These are phyloP conservation scores for Kentomonas sorsogonicus DNA, from an alignment of 208 protist species.

Conservation along the genomic window DNA sequence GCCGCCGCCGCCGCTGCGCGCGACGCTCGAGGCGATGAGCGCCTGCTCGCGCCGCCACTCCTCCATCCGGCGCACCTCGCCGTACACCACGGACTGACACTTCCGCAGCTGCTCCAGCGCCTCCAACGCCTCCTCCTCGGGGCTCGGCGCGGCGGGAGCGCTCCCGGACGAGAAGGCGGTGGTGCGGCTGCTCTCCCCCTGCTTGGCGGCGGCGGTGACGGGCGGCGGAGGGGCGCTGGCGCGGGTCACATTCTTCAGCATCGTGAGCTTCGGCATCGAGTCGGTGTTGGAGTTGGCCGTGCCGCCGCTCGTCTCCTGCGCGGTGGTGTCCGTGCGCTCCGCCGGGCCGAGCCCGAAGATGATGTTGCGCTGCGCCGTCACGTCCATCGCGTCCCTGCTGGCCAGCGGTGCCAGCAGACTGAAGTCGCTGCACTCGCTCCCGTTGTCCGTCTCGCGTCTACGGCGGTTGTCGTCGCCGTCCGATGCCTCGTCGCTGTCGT, in stretches of 20 bases:
- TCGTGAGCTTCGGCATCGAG: too few species aligned
- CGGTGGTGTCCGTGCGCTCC: conserved; percentile 2
- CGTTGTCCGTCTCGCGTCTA: too few species aligned
- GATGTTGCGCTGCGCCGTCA: not conserved
- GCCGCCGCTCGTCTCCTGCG: not conserved
- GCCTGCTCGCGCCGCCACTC: conserved; percentile 15
- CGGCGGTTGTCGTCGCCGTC: too few species aligned
- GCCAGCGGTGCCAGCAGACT: not conserved
- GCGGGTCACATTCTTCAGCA: too few species aligned
- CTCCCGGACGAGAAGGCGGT: too few species aligned
- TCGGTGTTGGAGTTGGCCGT: not conserved
- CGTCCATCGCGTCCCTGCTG: not conserved
- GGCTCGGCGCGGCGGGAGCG: too few species aligned
- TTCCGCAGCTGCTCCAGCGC: not conserved
- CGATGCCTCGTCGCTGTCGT: too few species aligned
- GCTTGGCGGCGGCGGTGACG: not conserved
- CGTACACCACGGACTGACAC: conserved; percentile 10
- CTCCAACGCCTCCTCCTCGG: not conserved
- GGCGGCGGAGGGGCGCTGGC: too few species aligned
- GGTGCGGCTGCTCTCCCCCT: not conserved
- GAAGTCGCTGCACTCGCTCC: too few species aligned
- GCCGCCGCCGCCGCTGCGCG: conserved; percentile 5
- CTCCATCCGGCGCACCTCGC: conserved; percentile 15
- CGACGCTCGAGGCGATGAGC: not conserved
- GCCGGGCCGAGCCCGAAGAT: not conserved